Conservation (phyloP, 1,284 basidiomycete species). For the Marasmius tenuissimus region DNA sequence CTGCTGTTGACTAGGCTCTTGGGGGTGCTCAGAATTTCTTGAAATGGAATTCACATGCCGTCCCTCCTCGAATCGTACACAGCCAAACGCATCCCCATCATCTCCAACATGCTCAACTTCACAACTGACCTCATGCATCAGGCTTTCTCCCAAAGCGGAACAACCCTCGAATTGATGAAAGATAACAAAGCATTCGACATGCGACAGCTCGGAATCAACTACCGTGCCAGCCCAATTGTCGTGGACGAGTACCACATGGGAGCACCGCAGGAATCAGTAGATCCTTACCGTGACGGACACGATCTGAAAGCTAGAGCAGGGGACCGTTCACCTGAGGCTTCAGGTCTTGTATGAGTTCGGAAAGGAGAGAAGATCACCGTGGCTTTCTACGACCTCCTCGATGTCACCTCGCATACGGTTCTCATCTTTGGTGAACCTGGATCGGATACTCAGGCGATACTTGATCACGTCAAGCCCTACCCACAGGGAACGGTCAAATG, state of each 20-base stretch:
- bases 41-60: no score
- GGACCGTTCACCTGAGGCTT: slow-evolving; percentile 33
- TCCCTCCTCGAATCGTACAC: slow-evolving; percentile 11
- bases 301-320: slow-evolving; percentile 24
- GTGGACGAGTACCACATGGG: slow-evolving; percentile 33
- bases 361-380: slow-evolving; percentile 5
- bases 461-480: neutral
- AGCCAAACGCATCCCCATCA: slow-evolving; percentile 33
- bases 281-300: slow-evolving; percentile 19
- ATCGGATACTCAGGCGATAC: neutral
- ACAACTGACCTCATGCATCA: slow-evolving; percentile 8
- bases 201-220: slow-evolving; percentile 45
- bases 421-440: slow-evolving; percentile 17
- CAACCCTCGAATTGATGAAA: neutral
- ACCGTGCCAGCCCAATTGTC: slow-evolving; percentile 45
- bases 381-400: slow-evolving; percentile 26
- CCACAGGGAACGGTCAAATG: slow-evolving; percentile 1
- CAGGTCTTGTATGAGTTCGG: slow-evolving; percentile 16
- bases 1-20: no score
- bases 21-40: no score
- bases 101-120: slow-evolving; percentile 27
- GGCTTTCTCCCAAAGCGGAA: neutral
- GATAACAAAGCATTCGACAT: slow-evolving; percentile 26
- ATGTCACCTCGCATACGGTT: slow-evolving; percentile 23
- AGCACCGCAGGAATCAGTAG: slow-evolving; percentile 18